Base-by-base conservation (phyloP, 345 rosid genomes). In the Eucalyptus urophylla region DNA sequence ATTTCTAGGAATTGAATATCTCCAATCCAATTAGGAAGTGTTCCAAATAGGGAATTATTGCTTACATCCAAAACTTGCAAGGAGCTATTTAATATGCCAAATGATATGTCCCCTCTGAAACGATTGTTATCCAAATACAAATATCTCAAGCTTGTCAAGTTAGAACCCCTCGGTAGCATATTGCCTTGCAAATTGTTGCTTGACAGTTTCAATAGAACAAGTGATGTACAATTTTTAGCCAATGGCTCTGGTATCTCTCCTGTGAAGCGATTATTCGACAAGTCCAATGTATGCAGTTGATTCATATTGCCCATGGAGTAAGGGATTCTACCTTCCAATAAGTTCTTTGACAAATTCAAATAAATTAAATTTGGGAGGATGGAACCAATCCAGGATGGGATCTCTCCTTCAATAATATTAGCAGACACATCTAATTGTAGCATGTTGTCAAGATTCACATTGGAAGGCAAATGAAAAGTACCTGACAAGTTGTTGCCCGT, bases 251-350 rank as follows among this genome's bases (percentile, higher is more conserved):
- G 92, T 7, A 91, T 22, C 62, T n/a, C 87, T 58, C 91, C 92
- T 0, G 89, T 89, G 29, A 92, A 87, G 11, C 14, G 3, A 62
- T 92, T 93, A 65, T 86, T 54, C 19, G 94, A 92, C 47, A 92
- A 85, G 50, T 92, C 93, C 22, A 92, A 87, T 16, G 1, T 2
- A 8, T 2, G 5, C 49, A 89, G 7, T 6, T 11, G 8, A 25
- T 60, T 89, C 86, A 89, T 33, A 60, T 54, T 87, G 43, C 92
- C 90, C 5, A 91, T 17, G 2, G 91, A 90, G 24, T 87, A n/a
- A 40, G 93, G 92, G 8, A 93, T 87, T 40, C 76, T 47, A n/a
- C 93, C 92, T 87, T 80, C 14, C 33, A 92, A 67, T 9, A 37
- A 44, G 85, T 93, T 92, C 0, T 14, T 14, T 13, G 89, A 90